phyloP scores from a whole-genome alignment of 352 stramenopile species.

The Phytopythium chamaehyphon region DNA sequence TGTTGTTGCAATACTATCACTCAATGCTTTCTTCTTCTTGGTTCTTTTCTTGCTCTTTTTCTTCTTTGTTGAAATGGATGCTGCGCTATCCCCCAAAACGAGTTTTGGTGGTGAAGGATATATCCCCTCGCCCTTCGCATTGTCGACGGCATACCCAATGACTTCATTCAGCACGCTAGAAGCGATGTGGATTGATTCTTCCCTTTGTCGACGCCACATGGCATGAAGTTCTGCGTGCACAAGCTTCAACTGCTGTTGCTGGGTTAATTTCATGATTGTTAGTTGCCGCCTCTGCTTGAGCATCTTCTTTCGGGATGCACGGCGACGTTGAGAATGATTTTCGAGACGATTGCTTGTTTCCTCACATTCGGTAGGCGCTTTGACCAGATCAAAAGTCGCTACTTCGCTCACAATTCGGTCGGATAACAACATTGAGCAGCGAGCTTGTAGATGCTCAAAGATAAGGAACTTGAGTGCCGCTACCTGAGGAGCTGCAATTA shows the following conservation, averaged over 20 bases:
- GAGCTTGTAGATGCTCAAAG: constrained; percentile 66
- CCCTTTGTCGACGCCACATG: constrained; percentile 22
- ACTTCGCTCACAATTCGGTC: constrained; percentile 48
- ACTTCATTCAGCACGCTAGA: constrained; percentile 30
- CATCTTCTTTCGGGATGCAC: constrained; percentile 63
- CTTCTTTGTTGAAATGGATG: constrained; percentile 10
- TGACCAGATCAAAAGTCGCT: background rate
- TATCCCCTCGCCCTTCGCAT: constrained; percentile 10
- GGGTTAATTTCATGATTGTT: constrained; percentile 20
- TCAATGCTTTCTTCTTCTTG: constrained; percentile 27
- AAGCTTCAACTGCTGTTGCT: constrained; percentile 32
- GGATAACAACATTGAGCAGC: constrained; percentile 62
- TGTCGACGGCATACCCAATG: constrained; percentile 31
- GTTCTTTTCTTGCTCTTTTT: constrained; percentile 18
- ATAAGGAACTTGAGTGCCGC: constrained; percentile 61
- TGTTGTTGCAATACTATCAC: constrained; percentile 26
- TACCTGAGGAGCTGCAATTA: constrained; percentile 36
- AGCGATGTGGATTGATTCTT: constrained; percentile 17
- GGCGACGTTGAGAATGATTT: constrained; percentile 51
- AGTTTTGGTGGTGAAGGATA: background rate
- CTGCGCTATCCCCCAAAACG: background rate
- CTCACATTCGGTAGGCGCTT: constrained; percentile 6
- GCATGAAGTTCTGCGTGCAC: constrained; percentile 40
- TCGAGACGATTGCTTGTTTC: background rate
- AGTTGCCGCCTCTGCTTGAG: constrained; percentile 58